These are phyloP conservation scores for Aureobasidium lini DNA, from an alignment of 2,329 filamentous ascomycete genomes.

Conservation along the genomic window DNA sequence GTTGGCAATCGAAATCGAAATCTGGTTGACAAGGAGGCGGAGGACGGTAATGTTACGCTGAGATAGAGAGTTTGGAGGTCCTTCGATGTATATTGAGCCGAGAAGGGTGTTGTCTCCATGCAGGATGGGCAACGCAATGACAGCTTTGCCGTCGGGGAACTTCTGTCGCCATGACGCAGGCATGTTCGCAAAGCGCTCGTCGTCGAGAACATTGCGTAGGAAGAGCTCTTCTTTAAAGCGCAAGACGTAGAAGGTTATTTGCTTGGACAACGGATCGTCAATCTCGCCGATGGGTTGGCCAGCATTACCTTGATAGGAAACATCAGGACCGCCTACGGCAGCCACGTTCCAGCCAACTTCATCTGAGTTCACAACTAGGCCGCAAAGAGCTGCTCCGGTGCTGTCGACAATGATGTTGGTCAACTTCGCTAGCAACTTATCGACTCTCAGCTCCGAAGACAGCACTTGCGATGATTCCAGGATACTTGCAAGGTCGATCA, in stretches of 20 bases:
- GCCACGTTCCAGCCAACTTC: slow-evolving; percentile 62
- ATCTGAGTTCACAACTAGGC: slow-evolving; percentile 65
- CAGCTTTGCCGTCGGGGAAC: slow-evolving; percentile 63
- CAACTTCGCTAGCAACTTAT: slow-evolving; percentile 71
- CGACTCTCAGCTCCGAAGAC: slow-evolving; percentile 68
- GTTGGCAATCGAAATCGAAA: slow-evolving; percentile 58
- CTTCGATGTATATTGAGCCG: slow-evolving; percentile 69
- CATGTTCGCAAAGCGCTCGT: slow-evolving; percentile 73
- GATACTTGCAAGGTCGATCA: slow-evolving; percentile 74
- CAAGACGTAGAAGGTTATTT: slow-evolving; percentile 68
- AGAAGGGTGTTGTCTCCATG: slow-evolving; percentile 64
- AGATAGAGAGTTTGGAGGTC: slow-evolving; percentile 67
- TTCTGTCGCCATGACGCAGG: slow-evolving; percentile 59
- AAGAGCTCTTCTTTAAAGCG: slow-evolving; percentile 71
- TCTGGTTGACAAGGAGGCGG: slow-evolving; percentile 68
- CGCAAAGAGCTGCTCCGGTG: slow-evolving; percentile 65
- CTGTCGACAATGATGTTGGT: slow-evolving; percentile 74
- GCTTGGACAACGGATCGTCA: slow-evolving; percentile 64
- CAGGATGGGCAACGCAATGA: slow-evolving; percentile 73
- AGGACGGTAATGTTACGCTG: slow-evolving; percentile 53
- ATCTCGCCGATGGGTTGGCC: slow-evolving; percentile 55
- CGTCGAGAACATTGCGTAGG: slow-evolving; percentile 62
- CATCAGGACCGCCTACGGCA: slow-evolving; percentile 63
- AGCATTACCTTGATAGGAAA: slow-evolving; percentile 30
- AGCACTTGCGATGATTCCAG: slow-evolving; percentile 72